A percentile compares a stretch with the other conserved stretches of the same genome.
Conservation (phyloP, 768 basidiomycete species). For the Panaeolus cyanescens region DNA sequence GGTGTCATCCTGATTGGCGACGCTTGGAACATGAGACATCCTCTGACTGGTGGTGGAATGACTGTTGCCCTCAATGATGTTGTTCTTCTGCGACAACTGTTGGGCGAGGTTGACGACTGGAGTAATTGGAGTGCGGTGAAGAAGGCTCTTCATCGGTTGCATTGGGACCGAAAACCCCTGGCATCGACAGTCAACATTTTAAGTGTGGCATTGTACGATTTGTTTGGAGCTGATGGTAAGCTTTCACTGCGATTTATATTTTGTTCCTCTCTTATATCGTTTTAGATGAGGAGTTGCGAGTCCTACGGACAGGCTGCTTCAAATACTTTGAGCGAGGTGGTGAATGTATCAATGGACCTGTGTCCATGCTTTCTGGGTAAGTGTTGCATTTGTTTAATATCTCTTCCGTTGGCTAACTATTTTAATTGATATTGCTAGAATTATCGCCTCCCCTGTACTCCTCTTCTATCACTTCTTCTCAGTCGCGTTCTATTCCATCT, state of each 20-base stretch:
- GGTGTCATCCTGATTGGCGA: conserved; percentile 90
- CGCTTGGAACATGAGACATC: conserved; percentile 99
- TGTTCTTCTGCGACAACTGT: conserved; percentile 65
- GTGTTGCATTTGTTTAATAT: conserved; percentile 21
- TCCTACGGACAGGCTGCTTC: conserved; percentile 87
- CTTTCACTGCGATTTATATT: conserved; percentile 12
- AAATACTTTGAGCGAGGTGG: conserved; percentile 97
- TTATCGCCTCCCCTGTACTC: conserved; percentile 76
- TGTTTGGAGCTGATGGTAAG: conserved; percentile 93
- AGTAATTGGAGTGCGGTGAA: conserved; percentile 55
- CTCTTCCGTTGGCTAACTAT: background rate
- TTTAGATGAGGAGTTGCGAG: conserved; percentile 59
- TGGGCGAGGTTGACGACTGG: conserved; percentile 46
- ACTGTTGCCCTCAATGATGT: conserved; percentile 92
- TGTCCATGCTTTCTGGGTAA: conserved; percentile 86
- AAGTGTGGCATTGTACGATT: conserved; percentile 89
- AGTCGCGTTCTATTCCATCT: conserved; percentile 95
- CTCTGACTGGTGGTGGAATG: conserved; percentile 98
- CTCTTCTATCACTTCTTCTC: conserved; percentile 92
- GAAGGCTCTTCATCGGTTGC: conserved; percentile 67
- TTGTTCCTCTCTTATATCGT: conserved; percentile 2
- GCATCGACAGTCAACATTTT: conserved; percentile 90
- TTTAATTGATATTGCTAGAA: conserved; percentile 40
- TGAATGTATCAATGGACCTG: conserved; percentile 84
- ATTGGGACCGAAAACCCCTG: conserved; percentile 84